Conservation (phyloP, 2,329 filamentous ascomycete species). For the Apiospora malaysiana region DNA sequence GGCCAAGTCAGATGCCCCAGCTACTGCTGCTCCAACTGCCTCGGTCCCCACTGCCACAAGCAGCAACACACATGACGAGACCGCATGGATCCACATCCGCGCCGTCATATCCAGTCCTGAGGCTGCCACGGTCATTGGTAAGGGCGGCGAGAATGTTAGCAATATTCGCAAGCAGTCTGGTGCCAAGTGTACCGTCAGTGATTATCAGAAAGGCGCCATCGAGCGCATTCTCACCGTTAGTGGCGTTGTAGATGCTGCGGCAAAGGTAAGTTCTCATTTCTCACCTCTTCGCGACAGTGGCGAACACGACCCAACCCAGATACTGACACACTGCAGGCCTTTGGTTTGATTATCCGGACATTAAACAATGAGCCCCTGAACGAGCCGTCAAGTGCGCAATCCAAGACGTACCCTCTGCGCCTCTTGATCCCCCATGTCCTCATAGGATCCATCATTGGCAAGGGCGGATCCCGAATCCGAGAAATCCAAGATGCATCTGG, state of each 20-base stretch:
- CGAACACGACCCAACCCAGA: not conserved
- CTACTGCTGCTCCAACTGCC: slow-evolving; percentile 44
- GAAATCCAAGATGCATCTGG: slow-evolving; percentile 99
- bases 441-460: slow-evolving; percentile 98
- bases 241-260: slow-evolving; percentile 92
- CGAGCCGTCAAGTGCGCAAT: slow-evolving; percentile 86
- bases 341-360: slow-evolving; percentile 96
- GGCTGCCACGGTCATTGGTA: slow-evolving; percentile 96
- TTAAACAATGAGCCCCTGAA: slow-evolving; percentile 95
- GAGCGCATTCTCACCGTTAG: slow-evolving; percentile 98
- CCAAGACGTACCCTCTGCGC: slow-evolving; percentile 96
- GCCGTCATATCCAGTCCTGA: slow-evolving; percentile 97
- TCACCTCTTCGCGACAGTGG: slow-evolving; percentile 23
- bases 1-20: slow-evolving; percentile 53
- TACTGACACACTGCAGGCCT: slow-evolving; percentile 66
- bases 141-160: slow-evolving; percentile 97
- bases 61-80: slow-evolving; percentile 79
- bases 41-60: slow-evolving; percentile 47
- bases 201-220: slow-evolving; percentile 95
- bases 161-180: slow-evolving; percentile 94
- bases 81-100: slow-evolving; percentile 94
- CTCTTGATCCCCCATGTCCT: slow-evolving; percentile 95
- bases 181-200: slow-evolving; percentile 98
- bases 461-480: slow-evolving; percentile 92
- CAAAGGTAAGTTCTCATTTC: slow-evolving; percentile 73